phyloP scores from a whole-genome alignment of 805 yeast genomes.

The Saccharomycopsis fodiens region DNA sequence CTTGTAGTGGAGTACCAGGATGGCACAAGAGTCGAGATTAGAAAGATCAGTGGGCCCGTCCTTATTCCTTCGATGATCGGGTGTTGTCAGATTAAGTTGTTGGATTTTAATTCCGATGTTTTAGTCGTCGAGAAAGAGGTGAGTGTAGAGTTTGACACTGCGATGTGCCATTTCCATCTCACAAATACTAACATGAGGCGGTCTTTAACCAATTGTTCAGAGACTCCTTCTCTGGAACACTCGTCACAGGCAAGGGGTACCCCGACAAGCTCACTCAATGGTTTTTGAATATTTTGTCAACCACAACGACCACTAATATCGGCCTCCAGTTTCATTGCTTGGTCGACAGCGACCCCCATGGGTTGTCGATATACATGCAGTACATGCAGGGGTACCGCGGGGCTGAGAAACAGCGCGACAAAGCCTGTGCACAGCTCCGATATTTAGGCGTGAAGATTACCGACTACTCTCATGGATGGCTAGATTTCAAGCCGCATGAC shows the following conservation, averaged over 20 bases:
- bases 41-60: conserved; percentile 21
- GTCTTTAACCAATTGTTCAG: conserved; percentile 30
- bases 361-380: conserved; percentile 43
- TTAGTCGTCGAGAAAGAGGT: conserved; percentile 45
- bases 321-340: conserved; percentile 27
- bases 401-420: background rate
- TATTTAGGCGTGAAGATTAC: conserved; percentile 21
- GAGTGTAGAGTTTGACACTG: conserved; percentile 15
- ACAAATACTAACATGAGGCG: conserved; percentile 24
- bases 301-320: background rate
- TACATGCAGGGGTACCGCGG: conserved; percentile 13
- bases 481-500: conserved; percentile 26
- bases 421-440: conserved; percentile 16
- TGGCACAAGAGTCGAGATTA: conserved; percentile 8
- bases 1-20: conserved; percentile 19
- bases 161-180: background rate
- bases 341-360: conserved; percentile 65
- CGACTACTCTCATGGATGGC: conserved; percentile 21
- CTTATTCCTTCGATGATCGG: conserved; percentile 36
- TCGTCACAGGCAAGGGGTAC: conserved; percentile 63
- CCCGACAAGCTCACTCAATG: conserved; percentile 51
- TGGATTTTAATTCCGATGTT: conserved; percentile 24
- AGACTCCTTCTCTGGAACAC: conserved; percentile 23
- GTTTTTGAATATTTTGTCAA: conserved; percentile 32
- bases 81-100: conserved; percentile 16